Evolutionary conservation across 129 eudicot species (phyloP).

Genomic region (Saposhnikovia divaricata): DNA sequence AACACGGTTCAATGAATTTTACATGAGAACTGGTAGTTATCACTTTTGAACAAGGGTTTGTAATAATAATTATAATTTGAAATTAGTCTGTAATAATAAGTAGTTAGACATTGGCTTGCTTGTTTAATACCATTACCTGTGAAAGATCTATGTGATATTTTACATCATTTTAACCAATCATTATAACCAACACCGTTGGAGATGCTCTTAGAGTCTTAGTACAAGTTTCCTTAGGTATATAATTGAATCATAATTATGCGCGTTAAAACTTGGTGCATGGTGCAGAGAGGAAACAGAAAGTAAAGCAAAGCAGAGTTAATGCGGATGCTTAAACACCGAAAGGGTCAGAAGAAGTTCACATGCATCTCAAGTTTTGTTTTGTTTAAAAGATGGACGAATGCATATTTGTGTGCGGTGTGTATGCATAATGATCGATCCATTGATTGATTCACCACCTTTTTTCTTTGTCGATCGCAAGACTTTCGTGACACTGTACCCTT

Average conservation of each 20-base stretch:
- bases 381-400: neutral
- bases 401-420: neutral
- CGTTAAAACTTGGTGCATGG: neutral
- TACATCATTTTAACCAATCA: too few relatives aligned
- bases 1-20: too few relatives aligned
- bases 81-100: too few relatives aligned
- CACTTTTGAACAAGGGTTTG: too few relatives aligned
- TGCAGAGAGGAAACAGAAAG: neutral
- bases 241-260: neutral
- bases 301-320: neutral
- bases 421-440: neutral
- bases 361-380: neutral
- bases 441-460: neutral
- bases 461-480: neutral
- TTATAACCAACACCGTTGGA: too few relatives aligned
- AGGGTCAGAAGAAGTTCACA: slow-evolving; percentile 1
- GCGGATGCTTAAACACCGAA: neutral
- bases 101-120: too few relatives aligned
- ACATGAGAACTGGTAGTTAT: too few relatives aligned
- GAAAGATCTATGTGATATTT: too few relatives aligned
- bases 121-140: too few relatives aligned
- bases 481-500: slow-evolving; percentile 5
- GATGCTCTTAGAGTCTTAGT: too few relatives aligned
- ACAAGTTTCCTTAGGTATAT: too few relatives aligned
- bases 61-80: too few relatives aligned